Percentiles rank a stretch among this genome's conserved stretches.
These are phyloP conservation scores for Solanum chmielewskii DNA, from an alignment of 257 asterid species.

Conservation along the genomic window DNA sequence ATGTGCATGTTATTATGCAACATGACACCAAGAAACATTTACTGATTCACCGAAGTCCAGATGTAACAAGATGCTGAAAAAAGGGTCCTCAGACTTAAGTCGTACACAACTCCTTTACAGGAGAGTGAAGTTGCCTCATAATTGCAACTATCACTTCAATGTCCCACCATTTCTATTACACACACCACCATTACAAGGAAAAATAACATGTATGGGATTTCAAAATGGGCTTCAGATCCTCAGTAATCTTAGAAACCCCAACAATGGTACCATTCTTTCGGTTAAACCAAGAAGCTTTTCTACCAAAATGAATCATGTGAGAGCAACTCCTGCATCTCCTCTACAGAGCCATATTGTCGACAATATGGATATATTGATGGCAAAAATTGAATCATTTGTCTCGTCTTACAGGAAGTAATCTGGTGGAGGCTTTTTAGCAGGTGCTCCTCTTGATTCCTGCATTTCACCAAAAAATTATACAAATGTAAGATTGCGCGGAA, in stretches of 20 bases:
- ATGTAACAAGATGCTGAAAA: background rate
- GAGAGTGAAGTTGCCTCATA: background rate
- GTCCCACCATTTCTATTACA: background rate
- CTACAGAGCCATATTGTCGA: background rate
- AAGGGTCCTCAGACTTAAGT: background rate
- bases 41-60: background rate
- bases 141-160: background rate
- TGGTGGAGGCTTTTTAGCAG: conserved; percentile 73
- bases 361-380: background rate
- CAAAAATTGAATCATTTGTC: background rate
- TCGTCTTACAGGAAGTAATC: conserved; percentile 74
- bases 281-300: background rate
- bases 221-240: background rate
- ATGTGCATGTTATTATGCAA: background rate
- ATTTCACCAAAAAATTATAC: conserved; percentile 2
- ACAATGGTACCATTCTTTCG: background rate
- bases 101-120: background rate
- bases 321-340: background rate
- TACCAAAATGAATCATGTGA: background rate
- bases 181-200: background rate
- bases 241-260: background rate
- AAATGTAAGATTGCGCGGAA: background rate
- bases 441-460: conserved; percentile 92
- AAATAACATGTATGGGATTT: background rate
- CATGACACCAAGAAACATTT: background rate